Conservation (phyloP, 306 rosid genomes). For the Hippophae gyantsensis region DNA sequence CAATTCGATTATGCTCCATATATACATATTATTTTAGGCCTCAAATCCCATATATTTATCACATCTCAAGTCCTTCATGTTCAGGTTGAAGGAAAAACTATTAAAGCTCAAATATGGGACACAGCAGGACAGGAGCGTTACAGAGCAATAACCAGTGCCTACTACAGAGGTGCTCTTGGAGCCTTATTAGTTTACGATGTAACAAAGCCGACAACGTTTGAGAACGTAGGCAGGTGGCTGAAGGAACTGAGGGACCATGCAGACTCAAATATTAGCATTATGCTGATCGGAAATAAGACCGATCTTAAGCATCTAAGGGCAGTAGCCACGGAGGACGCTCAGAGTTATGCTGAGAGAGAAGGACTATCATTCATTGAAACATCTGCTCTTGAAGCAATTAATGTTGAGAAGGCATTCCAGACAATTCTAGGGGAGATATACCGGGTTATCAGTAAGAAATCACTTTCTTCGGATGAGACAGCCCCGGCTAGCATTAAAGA, state of each 20-base stretch:
- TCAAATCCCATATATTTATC: too few relatives aligned
- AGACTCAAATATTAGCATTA: constrained; percentile 77
- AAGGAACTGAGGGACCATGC: constrained; percentile 97
- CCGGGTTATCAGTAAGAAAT: constrained; percentile 78
- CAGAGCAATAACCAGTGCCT: constrained; percentile 88
- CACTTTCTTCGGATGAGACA: constrained; percentile 47
- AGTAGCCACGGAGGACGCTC: constrained; percentile 83
- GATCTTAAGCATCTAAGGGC: constrained; percentile 89
- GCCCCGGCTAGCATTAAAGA: constrained; percentile 42
- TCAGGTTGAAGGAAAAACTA: constrained; percentile 87
- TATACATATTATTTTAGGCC: too few relatives aligned
- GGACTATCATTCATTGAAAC: constrained; percentile 90
- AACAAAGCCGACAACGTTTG: constrained; percentile 76
- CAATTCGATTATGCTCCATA: too few relatives aligned
- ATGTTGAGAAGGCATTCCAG: constrained; percentile 88
- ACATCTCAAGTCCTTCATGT: background rate
- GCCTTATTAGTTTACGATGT: constrained; percentile 81
- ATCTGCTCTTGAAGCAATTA: constrained; percentile 76
- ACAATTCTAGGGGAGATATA: constrained; percentile 71
- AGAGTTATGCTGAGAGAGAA: constrained; percentile 74
- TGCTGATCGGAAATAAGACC: constrained; percentile 84
- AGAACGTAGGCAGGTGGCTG: constrained; percentile 83
- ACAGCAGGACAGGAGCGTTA: constrained; percentile 97
- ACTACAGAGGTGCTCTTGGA: constrained; percentile 91
- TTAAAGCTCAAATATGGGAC: constrained; percentile 97